Conservation (phyloP, 2,329 filamentous ascomycete genomes). For the Fusarium torulosum region DNA sequence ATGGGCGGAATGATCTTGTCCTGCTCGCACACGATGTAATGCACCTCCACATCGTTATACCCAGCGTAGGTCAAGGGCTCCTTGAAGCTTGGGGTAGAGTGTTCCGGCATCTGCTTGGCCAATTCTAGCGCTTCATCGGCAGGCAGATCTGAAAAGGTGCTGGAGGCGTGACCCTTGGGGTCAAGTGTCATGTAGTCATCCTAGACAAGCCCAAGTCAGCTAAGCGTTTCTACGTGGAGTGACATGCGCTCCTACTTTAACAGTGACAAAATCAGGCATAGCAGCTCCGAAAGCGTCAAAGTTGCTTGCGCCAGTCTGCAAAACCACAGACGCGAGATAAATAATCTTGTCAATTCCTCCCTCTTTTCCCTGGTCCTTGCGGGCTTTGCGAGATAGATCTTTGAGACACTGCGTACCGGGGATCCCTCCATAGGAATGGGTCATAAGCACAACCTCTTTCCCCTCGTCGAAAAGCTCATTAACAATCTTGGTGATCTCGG, state of each 20-base stretch:
- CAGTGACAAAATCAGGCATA: slow-evolving; percentile 4
- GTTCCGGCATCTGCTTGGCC: slow-evolving; percentile 18
- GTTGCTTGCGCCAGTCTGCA: slow-evolving; percentile 12
- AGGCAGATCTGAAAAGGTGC: slow-evolving; percentile 27
- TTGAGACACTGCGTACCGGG: slow-evolving; percentile 19
- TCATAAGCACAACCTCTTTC: slow-evolving; percentile 13
- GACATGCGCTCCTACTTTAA: not conserved
- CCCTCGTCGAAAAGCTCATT: slow-evolving; percentile 10
- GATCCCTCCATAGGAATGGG: slow-evolving; percentile 34
- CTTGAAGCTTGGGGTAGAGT: slow-evolving; percentile 31
- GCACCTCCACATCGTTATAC: slow-evolving; percentile 32
- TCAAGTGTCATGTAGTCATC: slow-evolving; percentile 28
- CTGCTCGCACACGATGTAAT: slow-evolving; percentile 33
- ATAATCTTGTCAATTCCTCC: slow-evolving; percentile 24
- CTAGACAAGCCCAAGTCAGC: not conserved
- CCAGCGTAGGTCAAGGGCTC: slow-evolving; percentile 33
- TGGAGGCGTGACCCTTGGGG: not conserved
- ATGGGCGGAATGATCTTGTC: slow-evolving; percentile 11
- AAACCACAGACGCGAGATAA: slow-evolving; percentile 18
- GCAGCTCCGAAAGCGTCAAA: slow-evolving; percentile 14
- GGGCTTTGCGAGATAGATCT: slow-evolving; percentile 14
- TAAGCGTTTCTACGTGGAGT: accelerated
- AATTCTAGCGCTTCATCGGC: slow-evolving; percentile 10
- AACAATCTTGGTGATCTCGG: slow-evolving; percentile 11
- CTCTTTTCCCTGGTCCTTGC: slow-evolving; percentile 1